Percentiles rank a stretch among this genome's conserved stretches.
phyloP scores from a whole-genome alignment of 306 rosid species.

The Hippophae rhamnoides region DNA sequence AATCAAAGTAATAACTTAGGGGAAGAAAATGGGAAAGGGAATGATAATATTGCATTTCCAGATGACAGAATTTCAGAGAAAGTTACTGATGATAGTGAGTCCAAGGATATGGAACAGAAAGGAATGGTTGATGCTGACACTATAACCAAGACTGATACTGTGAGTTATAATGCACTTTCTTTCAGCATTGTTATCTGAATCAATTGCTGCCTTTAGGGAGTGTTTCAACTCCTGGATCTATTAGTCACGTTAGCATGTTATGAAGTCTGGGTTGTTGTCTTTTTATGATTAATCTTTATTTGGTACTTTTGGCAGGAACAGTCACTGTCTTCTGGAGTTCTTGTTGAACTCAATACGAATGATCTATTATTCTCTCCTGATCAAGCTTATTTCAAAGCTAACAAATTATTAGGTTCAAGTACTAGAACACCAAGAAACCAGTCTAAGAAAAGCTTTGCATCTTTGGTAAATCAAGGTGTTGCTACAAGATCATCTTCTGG shows the following conservation, averaged over 20 bases:
- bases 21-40: constrained; percentile 24
- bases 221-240: neutral
- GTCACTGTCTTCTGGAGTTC: constrained; percentile 36
- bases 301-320: constrained; percentile 32
- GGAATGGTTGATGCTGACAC: constrained; percentile 21
- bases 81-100: constrained; percentile 21
- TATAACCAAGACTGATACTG: constrained; percentile 26
- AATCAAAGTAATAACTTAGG: constrained; percentile 27
- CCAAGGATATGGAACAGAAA: constrained; percentile 30
- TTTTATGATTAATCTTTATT: neutral
- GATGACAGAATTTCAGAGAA: constrained; percentile 24
- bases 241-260: neutral
- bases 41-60: constrained; percentile 19
- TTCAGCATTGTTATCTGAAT: constrained; percentile 3
- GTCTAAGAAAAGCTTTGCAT: constrained; percentile 28
- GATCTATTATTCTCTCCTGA: constrained; percentile 48
- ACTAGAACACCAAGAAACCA: constrained; percentile 34
- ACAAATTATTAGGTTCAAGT: constrained; percentile 24
- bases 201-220: neutral
- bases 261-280: neutral
- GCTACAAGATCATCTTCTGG: constrained; percentile 31
- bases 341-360: constrained; percentile 53
- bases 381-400: constrained; percentile 40
- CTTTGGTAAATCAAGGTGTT: constrained; percentile 22
- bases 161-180: constrained; percentile 29